Evolutionary conservation across 805 yeast genomes (phyloP), one percentile per base, ranked within the genome.

Genomic region (Isabelozyma gotoi): DNA sequence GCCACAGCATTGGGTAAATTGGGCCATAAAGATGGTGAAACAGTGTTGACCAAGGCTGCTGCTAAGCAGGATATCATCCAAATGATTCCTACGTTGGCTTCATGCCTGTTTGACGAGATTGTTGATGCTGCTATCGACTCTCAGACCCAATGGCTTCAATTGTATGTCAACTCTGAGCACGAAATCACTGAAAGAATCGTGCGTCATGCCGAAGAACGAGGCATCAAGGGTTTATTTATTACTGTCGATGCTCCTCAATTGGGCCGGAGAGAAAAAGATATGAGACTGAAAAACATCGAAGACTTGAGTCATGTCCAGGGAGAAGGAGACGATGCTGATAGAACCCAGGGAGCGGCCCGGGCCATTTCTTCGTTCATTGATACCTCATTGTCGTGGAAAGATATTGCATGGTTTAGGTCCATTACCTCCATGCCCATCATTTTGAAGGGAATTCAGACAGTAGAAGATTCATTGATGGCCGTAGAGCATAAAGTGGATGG

Each of bases 301-400:
- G 43, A 71, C 33, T 50, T 62, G 11, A 63, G 77, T 11, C 74
- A 73, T 60, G 78, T 74, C 40, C 75, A 76, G 55, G 74, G 75
- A 12, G 76, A 71, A 4, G 73, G 74, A 2, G 80, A 79, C 40
- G 71, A 67, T 18, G 75, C 81, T n/a, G 89, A 85, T 55, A 72
- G 87, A 39, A 61, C 78, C 19, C 83, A 83, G 60, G 97, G 97
- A 43, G 96, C 96, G 0, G 88, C 97, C 0, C 74, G 85, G 40
- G 95, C 96, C 0, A 76, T 91, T 41, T 82, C 90, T n/a, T 75
- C 89, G 1, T 90, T 91, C 62, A 91, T 91, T 50, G 76, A 71
- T 44, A 64, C 76, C 1, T 48, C 61, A 8, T 56, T 71, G 35
- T 55, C 49, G 32, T 71, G 76, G 76, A 52, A 60, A 7, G 74